These are phyloP conservation scores for Trifolium fragiferum DNA, from an alignment of 306 rosid species.

Conservation along the genomic window DNA sequence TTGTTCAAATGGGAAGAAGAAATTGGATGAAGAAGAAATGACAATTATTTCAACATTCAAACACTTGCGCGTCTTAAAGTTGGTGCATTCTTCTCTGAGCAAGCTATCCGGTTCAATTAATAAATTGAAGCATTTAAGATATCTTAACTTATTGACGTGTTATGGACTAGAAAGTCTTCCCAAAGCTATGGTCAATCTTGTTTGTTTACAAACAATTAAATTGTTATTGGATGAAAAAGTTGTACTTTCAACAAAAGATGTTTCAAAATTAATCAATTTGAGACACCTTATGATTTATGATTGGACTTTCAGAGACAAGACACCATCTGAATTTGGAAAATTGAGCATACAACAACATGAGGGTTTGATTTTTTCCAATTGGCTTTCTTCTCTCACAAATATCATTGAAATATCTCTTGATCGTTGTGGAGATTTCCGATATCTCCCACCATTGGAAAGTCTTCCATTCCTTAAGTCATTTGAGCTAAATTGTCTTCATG, in stretches of 20 bases:
- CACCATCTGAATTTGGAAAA: too few species aligned
- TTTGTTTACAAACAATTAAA: background rate
- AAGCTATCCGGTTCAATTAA: background rate
- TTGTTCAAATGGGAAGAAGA: background rate
- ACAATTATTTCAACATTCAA: background rate
- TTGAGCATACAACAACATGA: background rate
- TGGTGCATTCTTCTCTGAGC: fast-evolving
- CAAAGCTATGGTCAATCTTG: background rate
- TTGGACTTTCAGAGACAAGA: background rate
- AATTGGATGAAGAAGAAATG: too few species aligned
- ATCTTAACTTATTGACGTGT: background rate
- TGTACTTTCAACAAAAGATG: background rate
- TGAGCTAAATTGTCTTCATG: background rate
- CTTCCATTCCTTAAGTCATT: constrained; percentile 29
- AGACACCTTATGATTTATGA: background rate
- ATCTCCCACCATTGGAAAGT: constrained; percentile 27
- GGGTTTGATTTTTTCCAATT: background rate
- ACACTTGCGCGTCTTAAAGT: background rate
- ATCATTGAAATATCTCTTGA: fast-evolving
- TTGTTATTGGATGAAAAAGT: background rate
- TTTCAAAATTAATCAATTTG: constrained; percentile 12
- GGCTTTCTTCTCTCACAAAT: constrained; percentile 33
- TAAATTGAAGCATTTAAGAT: background rate
- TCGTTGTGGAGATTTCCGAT: fast-evolving
- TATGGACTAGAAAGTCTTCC: too few species aligned